These are phyloP conservation scores for Hemisphaericaspora xylofermentans DNA, from an alignment of 1,139 yeast genomes.

Conservation along the genomic window DNA sequence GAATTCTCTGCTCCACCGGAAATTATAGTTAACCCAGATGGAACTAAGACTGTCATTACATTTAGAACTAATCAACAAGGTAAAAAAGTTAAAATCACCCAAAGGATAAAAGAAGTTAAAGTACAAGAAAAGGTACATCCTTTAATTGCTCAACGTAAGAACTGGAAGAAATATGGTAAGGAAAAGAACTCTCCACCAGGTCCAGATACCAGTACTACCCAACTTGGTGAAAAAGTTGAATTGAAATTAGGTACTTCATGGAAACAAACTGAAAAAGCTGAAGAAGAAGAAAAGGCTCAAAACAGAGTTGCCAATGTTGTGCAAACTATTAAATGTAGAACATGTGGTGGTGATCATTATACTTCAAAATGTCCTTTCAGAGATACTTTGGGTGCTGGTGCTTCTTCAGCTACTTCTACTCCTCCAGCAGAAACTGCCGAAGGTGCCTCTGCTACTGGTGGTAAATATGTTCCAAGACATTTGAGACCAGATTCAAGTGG, in stretches of 20 bases:
- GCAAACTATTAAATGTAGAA: constrained; percentile 72
- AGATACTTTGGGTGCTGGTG: constrained; percentile 68
- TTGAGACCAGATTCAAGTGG: constrained; percentile 62
- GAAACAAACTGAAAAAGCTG: constrained; percentile 61
- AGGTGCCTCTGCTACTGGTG: constrained; percentile 21
- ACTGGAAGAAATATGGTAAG: constrained; percentile 80
- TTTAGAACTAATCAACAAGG: constrained; percentile 77
- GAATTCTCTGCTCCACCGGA: constrained; percentile 70
- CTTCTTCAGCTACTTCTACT: constrained; percentile 32
- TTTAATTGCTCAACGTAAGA: constrained; percentile 67
- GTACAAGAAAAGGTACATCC: constrained; percentile 83
- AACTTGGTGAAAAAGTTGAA: constrained; percentile 79
- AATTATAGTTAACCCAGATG: constrained; percentile 76
- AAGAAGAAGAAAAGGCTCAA: constrained; percentile 59
- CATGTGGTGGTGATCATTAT: constrained; percentile 93
- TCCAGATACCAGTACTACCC: constrained; percentile 87
- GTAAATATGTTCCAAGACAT: constrained; percentile 78
- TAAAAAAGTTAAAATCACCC: constrained; percentile 84
- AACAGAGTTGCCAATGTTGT: constrained; percentile 48
- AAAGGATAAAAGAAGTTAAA: constrained; percentile 72
- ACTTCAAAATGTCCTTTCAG: constrained; percentile 95
- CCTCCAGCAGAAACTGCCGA: constrained; percentile 18
- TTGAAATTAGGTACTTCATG: constrained; percentile 69
- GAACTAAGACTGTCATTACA: constrained; percentile 84
- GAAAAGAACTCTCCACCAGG: constrained; percentile 79